Conservation (phyloP, 2,329 filamentous ascomycete species). For the Clonostachys rhizophaga region DNA sequence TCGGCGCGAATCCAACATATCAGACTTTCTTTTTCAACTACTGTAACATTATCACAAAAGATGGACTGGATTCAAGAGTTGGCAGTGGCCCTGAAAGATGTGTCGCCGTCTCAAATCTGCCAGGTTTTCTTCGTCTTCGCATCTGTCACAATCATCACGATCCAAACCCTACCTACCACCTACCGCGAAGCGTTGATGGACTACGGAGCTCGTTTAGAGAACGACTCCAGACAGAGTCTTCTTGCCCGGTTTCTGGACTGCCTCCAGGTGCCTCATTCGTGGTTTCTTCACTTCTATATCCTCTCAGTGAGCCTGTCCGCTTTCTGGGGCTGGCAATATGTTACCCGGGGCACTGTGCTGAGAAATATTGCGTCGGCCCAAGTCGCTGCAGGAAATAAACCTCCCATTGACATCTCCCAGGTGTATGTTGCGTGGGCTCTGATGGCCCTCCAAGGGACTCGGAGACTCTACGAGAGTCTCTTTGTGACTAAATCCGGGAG, state of each 20-base stretch:
- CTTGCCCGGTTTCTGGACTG: slow-evolving; percentile 20
- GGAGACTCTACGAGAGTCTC: slow-evolving; percentile 74
- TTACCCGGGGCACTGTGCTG: slow-evolving; percentile 49
- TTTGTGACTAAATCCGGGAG: slow-evolving; percentile 54
- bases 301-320: slow-evolving; percentile 63
- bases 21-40: no score
- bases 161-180: slow-evolving; percentile 38
- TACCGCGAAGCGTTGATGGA: slow-evolving; percentile 38
- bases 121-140: slow-evolving; percentile 42
- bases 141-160: slow-evolving; percentile 28
- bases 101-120: slow-evolving; percentile 25
- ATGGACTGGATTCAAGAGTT: neutral
- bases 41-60: no score
- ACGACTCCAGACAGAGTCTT: slow-evolving; percentile 6
- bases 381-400: neutral
- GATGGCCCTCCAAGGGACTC: slow-evolving; percentile 69
- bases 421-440: slow-evolving; percentile 64
- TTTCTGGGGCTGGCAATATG: slow-evolving; percentile 69
- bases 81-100: neutral
- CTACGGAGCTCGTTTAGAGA: slow-evolving; percentile 41
- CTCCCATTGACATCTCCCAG: slow-evolving; percentile 54
- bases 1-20: no score
- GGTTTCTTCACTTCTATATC: slow-evolving; percentile 87
- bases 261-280: slow-evolving; percentile 73
- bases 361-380: slow-evolving; percentile 30